Evolutionary conservation across 2,329 filamentous ascomycete genomes (phyloP).

Genomic region (Cladosporium sp.): DNA sequence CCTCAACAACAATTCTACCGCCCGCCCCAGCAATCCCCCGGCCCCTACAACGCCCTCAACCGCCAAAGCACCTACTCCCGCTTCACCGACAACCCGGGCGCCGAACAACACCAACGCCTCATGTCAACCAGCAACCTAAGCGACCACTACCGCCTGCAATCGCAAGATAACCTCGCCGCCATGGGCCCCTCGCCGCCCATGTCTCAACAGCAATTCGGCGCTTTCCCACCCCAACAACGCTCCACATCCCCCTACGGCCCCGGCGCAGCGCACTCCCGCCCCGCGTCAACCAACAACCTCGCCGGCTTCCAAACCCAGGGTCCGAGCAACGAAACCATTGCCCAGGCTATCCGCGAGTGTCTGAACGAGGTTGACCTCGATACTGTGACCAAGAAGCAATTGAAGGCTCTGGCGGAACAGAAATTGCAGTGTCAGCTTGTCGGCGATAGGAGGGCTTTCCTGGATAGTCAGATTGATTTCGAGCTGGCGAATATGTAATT

Average conservation of each 20-base stretch:
- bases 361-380: conserved; percentile 87
- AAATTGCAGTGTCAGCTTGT: conserved; percentile 82
- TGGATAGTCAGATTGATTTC: conserved; percentile 88
- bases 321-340: conserved; percentile 73
- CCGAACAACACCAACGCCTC: conserved; percentile 41
- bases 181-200: conserved; percentile 26
- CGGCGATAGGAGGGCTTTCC: conserved; percentile 80
- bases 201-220: conserved; percentile 14
- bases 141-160: conserved; percentile 36
- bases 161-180: conserved; percentile 32
- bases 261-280: conserved; percentile 17
- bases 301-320: conserved; percentile 57
- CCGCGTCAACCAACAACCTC: conserved; percentile 23
- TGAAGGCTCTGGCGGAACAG: conserved; percentile 81
- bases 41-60: conserved; percentile 61
- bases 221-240: conserved; percentile 14
- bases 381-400: conserved; percentile 96
- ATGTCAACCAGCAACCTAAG: conserved; percentile 57
- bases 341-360: conserved; percentile 77
- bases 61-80: conserved; percentile 70
- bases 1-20: conserved; percentile 48
- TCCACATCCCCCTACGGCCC: conserved; percentile 21
- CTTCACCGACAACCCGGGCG: conserved; percentile 55
- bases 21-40: conserved; percentile 69
- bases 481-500: conserved; percentile 88